Conservation (phyloP, 148 eudicot species). For the Arctostaphylos glauca region DNA sequence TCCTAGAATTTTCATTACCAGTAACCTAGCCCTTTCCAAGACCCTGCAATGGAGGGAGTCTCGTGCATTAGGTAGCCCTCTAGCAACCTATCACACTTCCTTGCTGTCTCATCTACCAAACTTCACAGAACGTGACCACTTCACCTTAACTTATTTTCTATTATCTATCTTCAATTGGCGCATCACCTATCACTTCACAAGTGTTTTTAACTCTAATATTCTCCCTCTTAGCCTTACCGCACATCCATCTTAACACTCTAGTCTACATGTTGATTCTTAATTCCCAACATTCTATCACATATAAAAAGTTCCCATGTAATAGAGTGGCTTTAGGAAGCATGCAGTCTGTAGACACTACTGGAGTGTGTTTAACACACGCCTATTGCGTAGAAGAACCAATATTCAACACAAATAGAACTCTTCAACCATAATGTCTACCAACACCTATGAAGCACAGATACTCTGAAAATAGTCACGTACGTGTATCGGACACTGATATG, state of each 20-base stretch:
- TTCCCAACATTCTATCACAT: not conserved
- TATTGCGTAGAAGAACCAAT: not conserved
- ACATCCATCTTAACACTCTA: not conserved
- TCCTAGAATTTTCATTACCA: not conserved
- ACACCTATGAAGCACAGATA: no score
- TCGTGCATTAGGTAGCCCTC: no score
- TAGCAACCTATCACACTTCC: not conserved
- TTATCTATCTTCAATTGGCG: not conserved
- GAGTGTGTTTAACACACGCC: not conserved
- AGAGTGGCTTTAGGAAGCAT: not conserved
- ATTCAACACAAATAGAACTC: not conserved
- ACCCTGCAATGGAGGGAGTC: no score
- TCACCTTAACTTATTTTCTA: not conserved
- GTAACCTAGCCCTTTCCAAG: no score
- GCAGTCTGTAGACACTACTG: not conserved
- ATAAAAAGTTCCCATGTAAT: not conserved
- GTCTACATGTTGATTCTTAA: not conserved
- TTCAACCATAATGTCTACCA: not conserved
- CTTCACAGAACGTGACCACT: not conserved
- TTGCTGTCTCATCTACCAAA: not conserved
- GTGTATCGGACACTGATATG: no score
- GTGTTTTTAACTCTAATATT: not conserved
- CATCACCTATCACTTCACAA: not conserved
- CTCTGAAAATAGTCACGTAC: no score
- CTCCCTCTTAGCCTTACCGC: not conserved